phyloP scores from a whole-genome alignment of 352 stramenopile species.

The Globisporangium solare region DNA sequence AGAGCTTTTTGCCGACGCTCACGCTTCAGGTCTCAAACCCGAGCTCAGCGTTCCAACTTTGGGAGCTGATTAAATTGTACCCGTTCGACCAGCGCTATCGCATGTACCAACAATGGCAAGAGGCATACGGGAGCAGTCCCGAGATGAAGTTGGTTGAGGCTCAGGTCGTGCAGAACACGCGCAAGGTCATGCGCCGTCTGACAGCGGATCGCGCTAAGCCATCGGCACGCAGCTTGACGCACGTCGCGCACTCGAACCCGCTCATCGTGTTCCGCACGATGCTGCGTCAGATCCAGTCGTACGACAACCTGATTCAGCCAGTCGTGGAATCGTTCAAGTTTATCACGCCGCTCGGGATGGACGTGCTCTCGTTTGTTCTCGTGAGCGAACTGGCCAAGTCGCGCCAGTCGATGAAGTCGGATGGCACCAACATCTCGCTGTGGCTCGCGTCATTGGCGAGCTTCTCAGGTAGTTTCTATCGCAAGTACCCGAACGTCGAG shows the following conservation, averaged over 20 bases:
- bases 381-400: constrained; percentile 87
- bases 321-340: constrained; percentile 96
- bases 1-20: constrained; percentile 68
- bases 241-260: constrained; percentile 91
- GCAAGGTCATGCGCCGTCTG: constrained; percentile 75
- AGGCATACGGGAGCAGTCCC: constrained; percentile 47
- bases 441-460: constrained; percentile 92
- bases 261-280: constrained; percentile 94
- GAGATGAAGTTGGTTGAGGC: constrained; percentile 68
- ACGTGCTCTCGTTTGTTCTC: constrained; percentile 93
- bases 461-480: constrained; percentile 94
- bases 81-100: constrained; percentile 77
- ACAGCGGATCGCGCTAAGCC: constrained; percentile 78
- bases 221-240: constrained; percentile 71
- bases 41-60: constrained; percentile 72
- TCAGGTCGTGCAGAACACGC: constrained; percentile 60
- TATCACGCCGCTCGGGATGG: constrained; percentile 90
- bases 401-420: constrained; percentile 79
- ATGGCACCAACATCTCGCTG: constrained; percentile 90
- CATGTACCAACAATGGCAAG: constrained; percentile 78
- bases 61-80: constrained; percentile 75
- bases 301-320: constrained; percentile 95
- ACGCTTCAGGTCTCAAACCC: constrained; percentile 75
- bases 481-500: constrained; percentile 91
- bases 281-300: constrained; percentile 95